A percentile compares a stretch with the other conserved stretches of the same genome.
Evolutionary conservation across 352 stramenopile genomes (phyloP).

Genomic region (Globisporangium radiosum): DNA sequence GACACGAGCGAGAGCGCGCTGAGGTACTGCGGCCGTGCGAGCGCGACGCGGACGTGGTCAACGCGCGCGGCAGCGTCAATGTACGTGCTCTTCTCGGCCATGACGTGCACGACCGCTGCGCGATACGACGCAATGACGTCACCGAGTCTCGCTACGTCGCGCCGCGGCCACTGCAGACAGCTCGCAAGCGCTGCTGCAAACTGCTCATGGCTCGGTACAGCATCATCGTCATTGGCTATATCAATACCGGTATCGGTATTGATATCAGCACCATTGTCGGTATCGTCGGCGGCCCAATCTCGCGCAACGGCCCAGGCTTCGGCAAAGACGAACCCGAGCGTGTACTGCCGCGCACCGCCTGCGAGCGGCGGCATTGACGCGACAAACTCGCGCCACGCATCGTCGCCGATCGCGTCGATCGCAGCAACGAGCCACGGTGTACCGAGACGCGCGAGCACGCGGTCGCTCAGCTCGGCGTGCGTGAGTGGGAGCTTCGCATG

Average conservation of each 20-base stretch:
- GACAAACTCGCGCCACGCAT: conserved; percentile 65
- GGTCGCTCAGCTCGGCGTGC: conserved; percentile 65
- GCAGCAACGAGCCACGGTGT: conserved; percentile 77
- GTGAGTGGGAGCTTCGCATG: conserved; percentile 72
- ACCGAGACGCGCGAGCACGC: conserved; percentile 63
- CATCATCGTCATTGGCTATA: conserved; percentile 52
- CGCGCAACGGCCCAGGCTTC: conserved; percentile 77
- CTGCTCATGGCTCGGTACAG: conserved; percentile 58
- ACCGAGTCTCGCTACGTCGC: conserved; percentile 55
- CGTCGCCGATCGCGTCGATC: conserved; percentile 63
- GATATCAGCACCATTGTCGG: conserved; percentile 58
- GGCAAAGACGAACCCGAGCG: conserved; percentile 78
- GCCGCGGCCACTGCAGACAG: conserved; percentile 66
- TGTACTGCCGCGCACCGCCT: conserved; percentile 61
- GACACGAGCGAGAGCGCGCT: conserved; percentile 69
- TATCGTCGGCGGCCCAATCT: conserved; percentile 30
- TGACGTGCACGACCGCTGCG: conserved; percentile 73
- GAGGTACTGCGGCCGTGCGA: conserved; percentile 66
- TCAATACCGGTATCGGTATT: no score
- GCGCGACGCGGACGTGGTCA: conserved; percentile 61
- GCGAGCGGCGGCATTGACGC: conserved; percentile 64
- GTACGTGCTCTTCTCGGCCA: conserved; percentile 87
- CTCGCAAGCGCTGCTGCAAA: conserved; percentile 71
- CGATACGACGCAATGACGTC: conserved; percentile 62
- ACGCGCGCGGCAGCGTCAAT: conserved; percentile 68